Conservation (phyloP, 192 early-diverging fungal species). For the Coemansia sp. region DNA sequence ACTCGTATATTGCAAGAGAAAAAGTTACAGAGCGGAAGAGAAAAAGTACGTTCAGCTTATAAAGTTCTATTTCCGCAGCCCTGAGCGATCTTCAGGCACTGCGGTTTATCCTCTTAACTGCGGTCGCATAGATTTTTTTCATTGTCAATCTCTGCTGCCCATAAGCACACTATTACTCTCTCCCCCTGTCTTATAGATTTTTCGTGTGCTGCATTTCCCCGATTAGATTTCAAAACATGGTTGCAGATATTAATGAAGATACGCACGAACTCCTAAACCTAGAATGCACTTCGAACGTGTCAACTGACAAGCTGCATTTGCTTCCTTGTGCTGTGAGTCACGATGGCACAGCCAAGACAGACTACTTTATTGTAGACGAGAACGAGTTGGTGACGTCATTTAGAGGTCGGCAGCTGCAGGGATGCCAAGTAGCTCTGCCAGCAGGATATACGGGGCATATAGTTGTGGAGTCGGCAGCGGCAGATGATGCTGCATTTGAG, state of each 20-base stretch:
- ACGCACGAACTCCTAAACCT: constrained; percentile 18
- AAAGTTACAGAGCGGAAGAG: no score
- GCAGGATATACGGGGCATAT: constrained; percentile 28
- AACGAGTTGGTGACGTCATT: constrained; percentile 23
- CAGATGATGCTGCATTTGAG: constrained; percentile 2
- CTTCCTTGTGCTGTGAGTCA: constrained; percentile 37
- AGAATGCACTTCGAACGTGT: not conserved
- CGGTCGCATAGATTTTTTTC: no score
- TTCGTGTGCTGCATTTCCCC: no score
- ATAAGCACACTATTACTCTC: no score
- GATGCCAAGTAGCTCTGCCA: constrained; percentile 19
- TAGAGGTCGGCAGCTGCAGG: constrained; percentile 44
- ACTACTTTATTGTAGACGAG: constrained; percentile 18
- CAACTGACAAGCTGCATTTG: constrained; percentile 13
- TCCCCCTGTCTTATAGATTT: no score
- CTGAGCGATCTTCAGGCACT: no score
- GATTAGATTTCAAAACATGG: not conserved
- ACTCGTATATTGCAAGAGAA: no score
- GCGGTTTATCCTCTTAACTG: no score
- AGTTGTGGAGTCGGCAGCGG: constrained; percentile 10
- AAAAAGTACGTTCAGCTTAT: no score
- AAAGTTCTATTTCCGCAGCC: no score
- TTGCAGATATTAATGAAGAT: not conserved
- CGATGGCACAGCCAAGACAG: constrained; percentile 29
- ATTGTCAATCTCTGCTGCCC: no score